phyloP scores from a whole-genome alignment of 306 rosid species.

The Cotoneaster glaucophyllus region DNA sequence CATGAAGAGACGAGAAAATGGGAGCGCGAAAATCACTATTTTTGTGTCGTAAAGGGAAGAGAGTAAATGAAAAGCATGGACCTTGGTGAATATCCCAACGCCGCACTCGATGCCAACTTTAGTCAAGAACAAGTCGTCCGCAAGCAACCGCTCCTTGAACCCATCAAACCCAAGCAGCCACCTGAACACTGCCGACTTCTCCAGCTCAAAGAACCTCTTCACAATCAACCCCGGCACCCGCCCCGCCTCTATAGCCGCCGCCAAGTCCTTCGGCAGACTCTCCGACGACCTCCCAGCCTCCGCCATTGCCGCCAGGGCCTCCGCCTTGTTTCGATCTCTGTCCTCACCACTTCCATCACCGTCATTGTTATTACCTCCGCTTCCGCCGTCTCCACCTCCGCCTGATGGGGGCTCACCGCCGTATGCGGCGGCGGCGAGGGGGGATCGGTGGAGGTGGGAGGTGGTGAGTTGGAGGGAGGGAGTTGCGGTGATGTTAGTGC shows the following conservation, averaged over 20 bases:
- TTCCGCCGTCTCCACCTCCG: constrained; percentile 15
- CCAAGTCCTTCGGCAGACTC: constrained; percentile 67
- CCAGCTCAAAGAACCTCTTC: constrained; percentile 63
- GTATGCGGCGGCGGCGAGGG: background rate
- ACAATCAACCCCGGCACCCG: constrained; percentile 65
- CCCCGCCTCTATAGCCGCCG: constrained; percentile 60
- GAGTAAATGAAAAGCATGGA: background rate
- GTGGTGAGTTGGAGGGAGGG: constrained; percentile 14
- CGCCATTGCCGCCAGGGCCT: constrained; percentile 52
- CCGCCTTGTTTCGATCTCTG: constrained; percentile 51
- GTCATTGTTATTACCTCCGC: background rate
- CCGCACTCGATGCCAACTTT: constrained; percentile 84
- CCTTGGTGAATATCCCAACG: constrained; percentile 90
- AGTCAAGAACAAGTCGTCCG: constrained; percentile 79
- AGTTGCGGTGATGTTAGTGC: constrained; percentile 4
- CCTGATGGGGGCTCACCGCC: background rate
- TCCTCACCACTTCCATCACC: constrained; percentile 23
- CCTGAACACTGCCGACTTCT: constrained; percentile 49
- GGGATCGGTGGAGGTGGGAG: constrained; percentile 14
- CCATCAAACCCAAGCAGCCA: constrained; percentile 78
- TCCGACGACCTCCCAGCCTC: constrained; percentile 62
- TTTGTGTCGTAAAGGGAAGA: too few relatives aligned
- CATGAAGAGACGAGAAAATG: too few relatives aligned
- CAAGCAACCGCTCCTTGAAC: constrained; percentile 85
- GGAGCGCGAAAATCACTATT: too few relatives aligned